Base-by-base conservation (phyloP, 2,329 filamentous ascomycete species). In the Fonsecaea nubica region DNA sequence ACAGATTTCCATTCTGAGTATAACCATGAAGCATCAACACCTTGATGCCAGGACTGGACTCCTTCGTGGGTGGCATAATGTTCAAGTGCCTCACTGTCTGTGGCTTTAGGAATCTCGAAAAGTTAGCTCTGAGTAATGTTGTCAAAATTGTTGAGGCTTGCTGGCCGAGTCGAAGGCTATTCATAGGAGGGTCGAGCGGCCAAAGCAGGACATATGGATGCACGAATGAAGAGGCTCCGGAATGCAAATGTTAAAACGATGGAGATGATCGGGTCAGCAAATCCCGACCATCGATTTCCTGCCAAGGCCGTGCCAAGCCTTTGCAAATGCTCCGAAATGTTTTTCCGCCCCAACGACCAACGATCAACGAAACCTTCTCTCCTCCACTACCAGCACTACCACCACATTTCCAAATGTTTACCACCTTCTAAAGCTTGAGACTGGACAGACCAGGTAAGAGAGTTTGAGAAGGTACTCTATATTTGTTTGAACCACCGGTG, bases 1-100 rank as follows among this genome's bases (percentile, higher is more conserved):
- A 97, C 69, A 93, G 83, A 3, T 89, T 79, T 3, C 93, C 93
- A 33, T 92, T 96, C 83, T 98, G 94, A 7, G 94, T 97, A 85
- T 89, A 97, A 78, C 94, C 91, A 74, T 93, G 91, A 33, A 93
- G 84, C 90, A 93, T 92, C 53, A 93, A 82, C 69, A 93, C 89
- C 78, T 89, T 92, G 63, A 83, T 54, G n/a, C 30, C 32, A 48
- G 56, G 8, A 8, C 38, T n/a, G 9, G 64, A 58, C 32, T 61
- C 63, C 54, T 58, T 66, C 30, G 63, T 58, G 9, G 68, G 52
- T 45, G 68, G 63, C 68, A 70, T 70, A 10, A 68, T 66, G 35
- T 58, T 21, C 18, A 65, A 59, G 38, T 63, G 21, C 59, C 62
- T 53, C 2, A 25, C 13, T 54, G 45, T 50, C 45, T 45, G 63